Conservation (phyloP, 2,329 filamentous ascomycete species). For the Thielaviopsis musarum region DNA sequence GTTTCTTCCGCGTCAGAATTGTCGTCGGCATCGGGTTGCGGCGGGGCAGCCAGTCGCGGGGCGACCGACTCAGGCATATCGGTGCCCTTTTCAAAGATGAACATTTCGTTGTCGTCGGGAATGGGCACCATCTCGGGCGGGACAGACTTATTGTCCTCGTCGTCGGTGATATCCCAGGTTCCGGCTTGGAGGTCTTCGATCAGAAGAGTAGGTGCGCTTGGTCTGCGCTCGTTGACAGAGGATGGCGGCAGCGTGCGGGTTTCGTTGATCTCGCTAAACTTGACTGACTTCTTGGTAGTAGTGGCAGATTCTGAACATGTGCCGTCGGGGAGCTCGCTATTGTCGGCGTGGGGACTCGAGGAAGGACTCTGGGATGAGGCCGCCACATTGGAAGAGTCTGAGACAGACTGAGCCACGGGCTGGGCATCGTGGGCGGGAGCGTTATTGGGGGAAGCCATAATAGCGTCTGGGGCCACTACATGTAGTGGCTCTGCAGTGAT, state of each 20-base stretch:
- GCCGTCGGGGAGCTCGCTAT: not conserved
- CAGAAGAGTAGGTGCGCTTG: not conserved
- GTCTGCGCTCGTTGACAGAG: not conserved
- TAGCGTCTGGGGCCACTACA: not conserved
- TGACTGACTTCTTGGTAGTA: constrained; percentile 9
- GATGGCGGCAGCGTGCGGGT: constrained; percentile 1
- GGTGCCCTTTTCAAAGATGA: constrained; percentile 27
- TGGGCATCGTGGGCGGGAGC: not conserved
- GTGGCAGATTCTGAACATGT: not conserved
- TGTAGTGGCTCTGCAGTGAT: not conserved
- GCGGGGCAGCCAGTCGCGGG: constrained; percentile 15
- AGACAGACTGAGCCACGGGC: not conserved
- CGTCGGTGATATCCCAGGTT: not conserved
- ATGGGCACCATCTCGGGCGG: not conserved
- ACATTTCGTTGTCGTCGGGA: constrained; percentile 24
- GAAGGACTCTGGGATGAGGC: not conserved
- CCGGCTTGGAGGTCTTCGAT: not conserved
- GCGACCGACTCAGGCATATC: constrained; percentile 18
- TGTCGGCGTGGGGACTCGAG: not conserved
- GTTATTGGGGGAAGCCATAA: not conserved
- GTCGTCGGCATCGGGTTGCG: constrained; percentile 21
- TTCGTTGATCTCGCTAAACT: constrained; percentile 5
- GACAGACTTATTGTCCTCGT: constrained; percentile 12
- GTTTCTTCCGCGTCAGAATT: constrained; percentile 9
- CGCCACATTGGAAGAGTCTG: not conserved